phyloP scores from a whole-genome alignment of 768 basidiomycete species.

The Gyrodon lividus region DNA sequence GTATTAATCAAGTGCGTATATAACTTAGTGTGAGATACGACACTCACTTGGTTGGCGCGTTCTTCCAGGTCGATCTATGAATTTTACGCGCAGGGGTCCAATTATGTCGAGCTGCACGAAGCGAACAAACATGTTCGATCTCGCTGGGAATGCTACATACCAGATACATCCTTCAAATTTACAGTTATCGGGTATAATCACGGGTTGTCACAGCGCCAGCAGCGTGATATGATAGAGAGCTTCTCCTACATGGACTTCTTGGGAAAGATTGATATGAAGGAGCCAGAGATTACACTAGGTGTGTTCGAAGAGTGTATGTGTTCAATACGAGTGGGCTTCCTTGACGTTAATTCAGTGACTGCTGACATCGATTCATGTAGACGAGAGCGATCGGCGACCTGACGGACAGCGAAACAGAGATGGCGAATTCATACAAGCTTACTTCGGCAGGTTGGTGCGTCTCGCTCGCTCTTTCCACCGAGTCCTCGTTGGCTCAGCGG shows the following conservation, averaged over 20 bases:
- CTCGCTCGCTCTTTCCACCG: background rate
- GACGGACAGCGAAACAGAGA: slow-evolving; percentile 57
- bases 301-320: slow-evolving; percentile 86
- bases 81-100: slow-evolving; percentile 68
- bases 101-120: slow-evolving; percentile 70
- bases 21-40: background rate
- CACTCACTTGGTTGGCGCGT: background rate
- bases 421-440: slow-evolving; percentile 67
- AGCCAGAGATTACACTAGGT: slow-evolving; percentile 68
- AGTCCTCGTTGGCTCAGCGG: background rate
- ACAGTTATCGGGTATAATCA: slow-evolving; percentile 72
- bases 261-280: slow-evolving; percentile 80
- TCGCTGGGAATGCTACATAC: slow-evolving; percentile 59
- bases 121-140: slow-evolving; percentile 41
- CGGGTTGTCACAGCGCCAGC: slow-evolving; percentile 64
- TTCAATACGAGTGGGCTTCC: background rate
- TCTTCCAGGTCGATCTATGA: slow-evolving; percentile 69
- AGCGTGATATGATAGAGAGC: slow-evolving; percentile 66
- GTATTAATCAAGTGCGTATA: slow-evolving; percentile 74
- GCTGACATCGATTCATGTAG: slow-evolving; percentile 29
- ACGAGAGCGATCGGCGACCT: slow-evolving; percentile 49
- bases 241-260: slow-evolving; percentile 84
- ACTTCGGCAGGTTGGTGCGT: slow-evolving; percentile 86
- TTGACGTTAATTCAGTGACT: background rate
- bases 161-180: slow-evolving; percentile 79